phyloP scores from a whole-genome alignment of 179 eudicot species.

The Heliamphora pulchella region DNA sequence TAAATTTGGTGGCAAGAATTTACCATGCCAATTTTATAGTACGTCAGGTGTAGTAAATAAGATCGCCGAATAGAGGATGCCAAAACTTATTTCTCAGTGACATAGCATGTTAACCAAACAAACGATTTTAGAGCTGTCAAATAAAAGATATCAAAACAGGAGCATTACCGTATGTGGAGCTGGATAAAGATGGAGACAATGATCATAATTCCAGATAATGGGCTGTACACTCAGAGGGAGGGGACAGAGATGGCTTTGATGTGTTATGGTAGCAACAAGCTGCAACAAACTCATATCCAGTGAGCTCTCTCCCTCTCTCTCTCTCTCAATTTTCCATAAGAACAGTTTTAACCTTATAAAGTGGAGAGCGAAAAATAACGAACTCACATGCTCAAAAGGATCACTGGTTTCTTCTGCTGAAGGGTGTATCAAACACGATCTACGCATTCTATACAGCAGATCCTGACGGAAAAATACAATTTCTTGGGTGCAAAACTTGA shows the following conservation, averaged over 20 bases:
- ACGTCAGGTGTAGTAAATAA: neutral
- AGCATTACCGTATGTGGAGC: constrained; percentile 84
- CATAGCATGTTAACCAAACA: neutral
- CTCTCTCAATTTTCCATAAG: neutral
- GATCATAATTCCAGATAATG: constrained; percentile 87
- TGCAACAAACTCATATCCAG: constrained; percentile 32
- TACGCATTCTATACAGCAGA: constrained; percentile 81
- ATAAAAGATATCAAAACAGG: neutral
- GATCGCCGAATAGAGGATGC: neutral
- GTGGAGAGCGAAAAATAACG: constrained; percentile 2
- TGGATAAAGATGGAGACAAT: constrained; percentile 83
- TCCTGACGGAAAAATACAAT: constrained; percentile 85
- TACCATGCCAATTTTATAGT: too few species aligned
- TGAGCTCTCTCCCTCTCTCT: neutral
- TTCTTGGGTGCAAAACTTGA: constrained; percentile 82
- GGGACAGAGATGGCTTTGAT: constrained; percentile 96
- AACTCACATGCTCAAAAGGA: constrained; percentile 81
- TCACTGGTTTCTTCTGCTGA: constrained; percentile 81
- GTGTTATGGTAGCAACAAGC: constrained; percentile 95
- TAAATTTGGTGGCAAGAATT: neutral
- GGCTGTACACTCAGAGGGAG: constrained; percentile 83
- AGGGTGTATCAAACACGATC: constrained; percentile 81
- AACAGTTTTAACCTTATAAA: neutral
- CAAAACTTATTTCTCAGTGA: neutral
- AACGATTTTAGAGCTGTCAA: constrained; percentile 2